Percentiles rank a stretch among this genome's conserved stretches.
phyloP scores from a whole-genome alignment of 2,329 filamentous ascomycete genomes.

The Trichoderma simmonsii region DNA sequence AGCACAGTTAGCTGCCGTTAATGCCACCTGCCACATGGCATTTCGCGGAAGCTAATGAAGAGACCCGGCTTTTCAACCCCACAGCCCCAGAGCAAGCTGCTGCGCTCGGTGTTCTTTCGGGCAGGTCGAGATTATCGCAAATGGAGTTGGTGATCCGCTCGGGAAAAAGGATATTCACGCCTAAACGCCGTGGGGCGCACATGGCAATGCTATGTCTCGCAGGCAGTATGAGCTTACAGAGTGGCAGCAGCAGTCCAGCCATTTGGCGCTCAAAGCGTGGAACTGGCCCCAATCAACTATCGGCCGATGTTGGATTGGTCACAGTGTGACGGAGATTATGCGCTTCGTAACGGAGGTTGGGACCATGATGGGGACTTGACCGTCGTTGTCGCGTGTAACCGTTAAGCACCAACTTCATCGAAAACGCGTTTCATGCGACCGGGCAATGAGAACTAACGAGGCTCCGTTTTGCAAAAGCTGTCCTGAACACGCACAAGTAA shows the following conservation, averaged over 20 bases:
- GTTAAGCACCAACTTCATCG: not conserved
- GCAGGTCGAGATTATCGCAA: no score
- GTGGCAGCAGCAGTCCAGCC: not conserved
- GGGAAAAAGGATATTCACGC: no score
- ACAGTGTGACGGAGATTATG: not conserved
- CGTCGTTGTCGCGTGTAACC: not conserved
- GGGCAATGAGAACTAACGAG: not conserved
- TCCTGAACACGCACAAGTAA: not conserved
- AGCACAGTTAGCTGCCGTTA: not conserved
- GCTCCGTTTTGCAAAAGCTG: not conserved
- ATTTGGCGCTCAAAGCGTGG: not conserved
- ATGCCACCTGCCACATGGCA: not conserved
- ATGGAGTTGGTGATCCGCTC: no score
- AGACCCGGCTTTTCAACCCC: no score
- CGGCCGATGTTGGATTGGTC: not conserved
- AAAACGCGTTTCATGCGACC: not conserved
- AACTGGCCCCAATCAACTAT: not conserved
- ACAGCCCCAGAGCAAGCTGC: no score
- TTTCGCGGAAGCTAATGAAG: no score
- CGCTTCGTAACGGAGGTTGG: not conserved
- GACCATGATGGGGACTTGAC: not conserved
- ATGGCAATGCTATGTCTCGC: no score
- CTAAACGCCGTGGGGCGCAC: no score
- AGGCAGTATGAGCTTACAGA: no score
- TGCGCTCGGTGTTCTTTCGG: no score